Evolutionary conservation across 163 green algal genomes (phyloP), one percentile per base, ranked within the genome.

Genomic region (Scenedesmus sp.): DNA sequence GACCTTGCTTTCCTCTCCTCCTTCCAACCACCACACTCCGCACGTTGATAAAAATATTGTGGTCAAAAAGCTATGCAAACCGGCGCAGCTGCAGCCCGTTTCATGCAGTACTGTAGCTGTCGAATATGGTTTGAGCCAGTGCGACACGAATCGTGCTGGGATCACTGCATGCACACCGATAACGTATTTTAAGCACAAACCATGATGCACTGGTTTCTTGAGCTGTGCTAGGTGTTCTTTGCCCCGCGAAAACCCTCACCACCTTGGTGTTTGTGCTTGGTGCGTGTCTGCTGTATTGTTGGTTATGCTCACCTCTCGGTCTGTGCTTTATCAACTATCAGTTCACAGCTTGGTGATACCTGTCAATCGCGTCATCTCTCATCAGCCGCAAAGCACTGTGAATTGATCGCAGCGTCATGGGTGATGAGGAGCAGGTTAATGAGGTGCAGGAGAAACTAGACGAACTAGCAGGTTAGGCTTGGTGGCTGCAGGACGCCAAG

Each of bases 401-500:
- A 40, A 9, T 59, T 35, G 26, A 84, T 59, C 79, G 42, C 65
- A 40, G 30, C 76, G 79, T 10, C 22, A 91, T 91, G 87, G 79
- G 79, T 22, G 85, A 94, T 10, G 90, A 93, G 15, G 92, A 94
- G 51, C 83, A 89, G 83, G 83, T 94, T 15, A 83, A 89, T 35
- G 87, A 89, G 18, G 83, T 91, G 26, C 49, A 84, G 22, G 87
- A 94, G 87, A 91, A 88, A 37, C 87, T 94, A 40, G 90, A 94
- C 40, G 90, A 93, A 37, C 56, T 94, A 46, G 87, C 90, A 86
- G 92, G 92, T 93, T 79, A 30, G 86, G 26, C 35, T 85, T 24
- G 42, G 79, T 61, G n/a, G 79, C 49, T 24, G 79, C 24, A 4
- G 30, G 22, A 43, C 42, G 46, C 20, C 42, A 3, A 22, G 37